Base-by-base conservation (phyloP, 495 filamentous ascomycete genomes). In the Aspergillus avenaceus region DNA sequence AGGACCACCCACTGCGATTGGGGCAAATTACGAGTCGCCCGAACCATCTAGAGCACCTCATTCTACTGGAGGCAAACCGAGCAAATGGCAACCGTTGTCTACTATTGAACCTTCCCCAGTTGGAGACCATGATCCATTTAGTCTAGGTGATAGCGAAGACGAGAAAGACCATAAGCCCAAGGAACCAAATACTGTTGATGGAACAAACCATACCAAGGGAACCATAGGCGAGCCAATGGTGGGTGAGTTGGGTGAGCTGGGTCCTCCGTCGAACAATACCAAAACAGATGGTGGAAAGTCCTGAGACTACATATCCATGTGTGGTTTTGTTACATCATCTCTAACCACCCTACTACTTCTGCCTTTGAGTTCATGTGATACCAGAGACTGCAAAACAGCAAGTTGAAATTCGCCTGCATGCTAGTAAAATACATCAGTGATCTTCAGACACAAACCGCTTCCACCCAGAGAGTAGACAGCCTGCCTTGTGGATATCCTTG, bases 1-100 rank as follows among this genome's bases (percentile, higher is more conserved):
- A 37, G 80, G 78, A 3, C 76, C 81, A 14, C 75, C 76, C 22
- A 86, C 92, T 58, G 90, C 95, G 49, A 83, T 84, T 43, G 89
- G 34, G 14, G 16, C 91, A 41, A 86, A 87, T 53, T 90, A 90
- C 61, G 73, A 81, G 49, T 72, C 81, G 18, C 79, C 87, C 16
- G 74, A 82, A 34, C 69, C 71, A 49, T 58, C 74, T 18, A 75
- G 71, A 18, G 73, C 73, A 14, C 63, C 63, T 19, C 59, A 67
- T 31, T 63, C 69, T 21, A 55, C 67, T 1, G 67, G 67, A 41
- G 76, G 73, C 61, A 93, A 88, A 70, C 71, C 80, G 12, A 95
- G 88, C 76, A 98, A 98, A 73, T 98, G 93, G 93, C 92, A 98
- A 66, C 93, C 95, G 13, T 72, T 98, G 45, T 87, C 90, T 25